Evolutionary conservation across 768 basidiomycete species (phyloP), one percentile per base, ranked within the genome.

Genomic region (Paxillus rubicundulus): DNA sequence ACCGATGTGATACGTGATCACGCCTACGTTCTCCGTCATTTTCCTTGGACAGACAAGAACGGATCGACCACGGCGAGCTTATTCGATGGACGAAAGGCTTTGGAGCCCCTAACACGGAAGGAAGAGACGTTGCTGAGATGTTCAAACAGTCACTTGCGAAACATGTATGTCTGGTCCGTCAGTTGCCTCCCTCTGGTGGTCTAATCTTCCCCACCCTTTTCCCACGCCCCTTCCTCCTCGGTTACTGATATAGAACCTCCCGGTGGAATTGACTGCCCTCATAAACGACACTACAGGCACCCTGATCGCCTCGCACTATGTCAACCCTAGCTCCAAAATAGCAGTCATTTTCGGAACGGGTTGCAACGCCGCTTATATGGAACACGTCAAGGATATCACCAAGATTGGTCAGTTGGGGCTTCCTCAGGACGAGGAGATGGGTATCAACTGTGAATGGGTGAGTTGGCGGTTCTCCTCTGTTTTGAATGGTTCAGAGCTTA

Each of bases 31-130:
- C 21, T 43, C 2, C 9, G 28, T 33, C 13, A 20, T 7, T 9
- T 39, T 39, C 47, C 34, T 28, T 43, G 33, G 41, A 44, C 68
- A 95, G 91, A n/a, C 97, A 98, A 78, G 81, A 86, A 36, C 80
- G 82, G 49, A 98, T 99, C 57, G 93, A 98, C 69, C 92, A 98
- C 56, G 96, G 93, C 20, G 81, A 82, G 54, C 85, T 98, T 34
- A 93, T 98, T 62, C 87, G 96, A 16, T 99, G 97, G 97, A 99
- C 97, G n/a, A 99, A 99, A 71, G 97, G 97, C 57, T 98, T 98
- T 62, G 93, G 93, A 30, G 89, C 89, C 0, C 68, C 81, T 5
- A 92, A 95, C 65, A 93, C 92, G 16, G 97, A 98, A 70, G 95
- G 95, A 16, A 75, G 81, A 49, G 92, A 99, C 62, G 93, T 96